Percentiles rank a stretch among this genome's conserved stretches.
phyloP scores from a whole-genome alignment of 306 rosid species.

The Dalbergia cultrata region DNA sequence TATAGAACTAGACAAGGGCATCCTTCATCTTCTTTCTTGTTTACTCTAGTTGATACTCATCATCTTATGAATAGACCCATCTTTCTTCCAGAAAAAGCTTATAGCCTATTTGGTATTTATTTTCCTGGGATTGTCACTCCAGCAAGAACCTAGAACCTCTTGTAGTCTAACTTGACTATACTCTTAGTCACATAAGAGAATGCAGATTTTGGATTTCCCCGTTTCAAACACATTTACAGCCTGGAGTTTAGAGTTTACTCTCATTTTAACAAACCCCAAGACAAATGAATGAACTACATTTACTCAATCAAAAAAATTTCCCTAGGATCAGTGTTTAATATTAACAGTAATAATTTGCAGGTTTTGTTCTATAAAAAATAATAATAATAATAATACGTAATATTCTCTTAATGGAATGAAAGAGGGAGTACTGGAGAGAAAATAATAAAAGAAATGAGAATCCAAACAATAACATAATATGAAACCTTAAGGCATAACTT shows the following conservation, averaged over 20 bases:
- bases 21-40: conserved; percentile 19
- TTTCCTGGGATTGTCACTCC: neutral
- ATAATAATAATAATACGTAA: neutral
- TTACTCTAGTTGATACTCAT: conserved; percentile 22
- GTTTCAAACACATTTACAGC: conserved; percentile 1
- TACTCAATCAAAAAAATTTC: conserved; percentile 18
- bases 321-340: conserved; percentile 21
- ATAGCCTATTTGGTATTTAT: neutral
- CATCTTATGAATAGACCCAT: conserved; percentile 4
- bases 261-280: conserved; percentile 34
- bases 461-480: conserved; percentile 4
- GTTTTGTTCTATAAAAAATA: neutral
- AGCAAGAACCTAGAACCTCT: conserved; percentile 12
- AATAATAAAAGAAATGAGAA: conserved; percentile 28
- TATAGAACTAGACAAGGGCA: neutral
- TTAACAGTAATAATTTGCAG: neutral
- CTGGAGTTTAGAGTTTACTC: conserved; percentile 3
- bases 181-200: conserved; percentile 3
- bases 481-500: conserved; percentile 28
- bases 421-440: conserved; percentile 1
- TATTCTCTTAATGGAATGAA: conserved; percentile 21
- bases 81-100: neutral
- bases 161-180: neutral
- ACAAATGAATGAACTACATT: conserved; percentile 19
- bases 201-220: conserved; percentile 10